Conservation (phyloP, 257 asterid genomes). For the Przewalskia tangutica region DNA sequence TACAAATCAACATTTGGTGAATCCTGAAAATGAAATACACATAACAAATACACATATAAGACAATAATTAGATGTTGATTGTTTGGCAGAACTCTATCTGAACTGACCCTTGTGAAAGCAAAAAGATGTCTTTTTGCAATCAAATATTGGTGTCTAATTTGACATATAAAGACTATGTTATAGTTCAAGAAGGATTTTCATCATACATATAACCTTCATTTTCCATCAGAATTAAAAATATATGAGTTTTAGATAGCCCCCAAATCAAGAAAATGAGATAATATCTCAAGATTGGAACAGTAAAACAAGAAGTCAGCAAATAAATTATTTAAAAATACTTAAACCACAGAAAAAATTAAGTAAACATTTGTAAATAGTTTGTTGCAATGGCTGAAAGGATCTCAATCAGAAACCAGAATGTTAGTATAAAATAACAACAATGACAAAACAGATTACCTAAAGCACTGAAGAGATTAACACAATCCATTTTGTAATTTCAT, state of each 20-base stretch:
- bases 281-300: not conserved
- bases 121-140: not conserved
- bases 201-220: not conserved
- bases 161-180: not conserved
- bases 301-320: not conserved
- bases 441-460: slow-evolving; percentile 4
- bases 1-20: not conserved
- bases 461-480: slow-evolving; percentile 5
- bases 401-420: slow-evolving; percentile 6
- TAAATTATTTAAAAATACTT: not conserved
- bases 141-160: not conserved
- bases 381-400: not conserved
- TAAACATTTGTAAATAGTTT: not conserved
- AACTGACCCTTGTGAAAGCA: not conserved
- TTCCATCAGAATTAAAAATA: not conserved
- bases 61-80: not conserved
- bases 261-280: not conserved
- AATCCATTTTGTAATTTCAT: not conserved
- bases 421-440: slow-evolving; percentile 5
- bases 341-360: not conserved
- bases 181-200: not conserved
- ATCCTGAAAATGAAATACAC: not conserved
- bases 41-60: not conserved
- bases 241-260: not conserved
- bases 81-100: not conserved